Conservation (phyloP, 1,139 yeast genomes). For the Meyerozyma guilliermondii region DNA sequence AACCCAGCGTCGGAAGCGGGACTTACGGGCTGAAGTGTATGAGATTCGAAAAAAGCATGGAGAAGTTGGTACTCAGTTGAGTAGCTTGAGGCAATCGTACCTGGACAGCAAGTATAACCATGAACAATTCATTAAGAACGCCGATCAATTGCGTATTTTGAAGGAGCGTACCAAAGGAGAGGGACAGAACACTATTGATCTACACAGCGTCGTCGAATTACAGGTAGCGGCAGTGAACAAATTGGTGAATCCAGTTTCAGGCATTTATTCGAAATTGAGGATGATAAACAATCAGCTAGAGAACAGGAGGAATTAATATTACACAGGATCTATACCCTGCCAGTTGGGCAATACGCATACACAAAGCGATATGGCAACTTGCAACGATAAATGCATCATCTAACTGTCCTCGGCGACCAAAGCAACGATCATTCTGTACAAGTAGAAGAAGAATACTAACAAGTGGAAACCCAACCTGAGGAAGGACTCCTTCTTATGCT, state of each 20-base stretch:
- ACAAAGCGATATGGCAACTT: background rate
- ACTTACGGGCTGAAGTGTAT: constrained; percentile 34
- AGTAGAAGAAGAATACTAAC: constrained; percentile 88
- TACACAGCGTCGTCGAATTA: constrained; percentile 2
- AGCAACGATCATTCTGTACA: constrained; percentile 95
- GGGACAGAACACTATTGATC: constrained; percentile 9
- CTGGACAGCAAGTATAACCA: constrained; percentile 19
- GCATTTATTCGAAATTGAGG: constrained; percentile 30
- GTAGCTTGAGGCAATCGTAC: constrained; percentile 29
- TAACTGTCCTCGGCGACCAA: constrained; percentile 63
- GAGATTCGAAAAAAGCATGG: constrained; percentile 34
- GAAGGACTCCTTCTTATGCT: constrained; percentile 90
- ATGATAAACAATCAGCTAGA: constrained; percentile 28
- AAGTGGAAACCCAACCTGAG: constrained; percentile 88
- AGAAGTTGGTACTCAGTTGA: constrained; percentile 34
- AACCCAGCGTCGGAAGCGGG: constrained; percentile 37
- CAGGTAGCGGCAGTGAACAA: constrained; percentile 8
- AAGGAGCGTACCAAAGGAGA: background rate
- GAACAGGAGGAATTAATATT: constrained; percentile 4
- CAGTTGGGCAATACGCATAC: constrained; percentile 1
- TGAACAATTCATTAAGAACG: constrained; percentile 7
- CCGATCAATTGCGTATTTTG: background rate
- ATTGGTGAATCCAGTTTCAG: constrained; percentile 35
- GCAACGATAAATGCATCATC: background rate
- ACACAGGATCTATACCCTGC: constrained; percentile 1